phyloP scores from a whole-genome alignment of 257 asterid species.

The Nicotiana attenuata region DNA sequence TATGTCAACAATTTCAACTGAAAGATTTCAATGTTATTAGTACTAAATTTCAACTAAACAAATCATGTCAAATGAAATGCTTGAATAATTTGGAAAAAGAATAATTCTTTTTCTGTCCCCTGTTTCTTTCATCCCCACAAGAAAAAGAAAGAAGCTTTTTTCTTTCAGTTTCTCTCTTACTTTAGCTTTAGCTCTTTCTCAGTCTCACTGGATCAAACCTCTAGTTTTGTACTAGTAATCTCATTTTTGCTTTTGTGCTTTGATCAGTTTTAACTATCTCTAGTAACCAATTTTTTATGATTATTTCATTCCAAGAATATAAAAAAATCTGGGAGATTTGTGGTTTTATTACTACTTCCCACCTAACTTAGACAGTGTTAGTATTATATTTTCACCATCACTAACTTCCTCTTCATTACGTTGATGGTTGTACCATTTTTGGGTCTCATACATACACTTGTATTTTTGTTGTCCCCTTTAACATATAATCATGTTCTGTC shows the following conservation, averaged over 20 bases:
- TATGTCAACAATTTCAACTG: slow-evolving; percentile 8
- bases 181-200: slow-evolving; percentile 27
- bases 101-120: neutral
- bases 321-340: neutral
- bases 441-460: slow-evolving; percentile 26
- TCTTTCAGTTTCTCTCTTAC: slow-evolving; percentile 24
- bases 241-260: slow-evolving; percentile 14
- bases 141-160: neutral
- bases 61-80: slow-evolving; percentile 5
- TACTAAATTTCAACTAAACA: neutral
- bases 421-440: slow-evolving; percentile 21
- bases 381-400: slow-evolving; percentile 10
- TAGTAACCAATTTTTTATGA: slow-evolving; percentile 17
- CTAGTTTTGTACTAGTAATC: neutral
- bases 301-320: slow-evolving; percentile 31
- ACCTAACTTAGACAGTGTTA: slow-evolving; percentile 10
- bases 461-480: slow-evolving; percentile 19
- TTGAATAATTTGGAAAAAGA: neutral
- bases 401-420: slow-evolving; percentile 19
- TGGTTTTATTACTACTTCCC: neutral
- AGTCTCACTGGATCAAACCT: slow-evolving; percentile 8
- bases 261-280: slow-evolving; percentile 32
- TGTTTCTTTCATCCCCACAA: slow-evolving; percentile 10
- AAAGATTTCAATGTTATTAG: neutral
- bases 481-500: slow-evolving; percentile 29